A percentile compares a stretch with the other conserved stretches of the same genome.
Conservation (phyloP, 2,329 filamentous ascomycete species). For the Hypoxylon rubiginosum region DNA sequence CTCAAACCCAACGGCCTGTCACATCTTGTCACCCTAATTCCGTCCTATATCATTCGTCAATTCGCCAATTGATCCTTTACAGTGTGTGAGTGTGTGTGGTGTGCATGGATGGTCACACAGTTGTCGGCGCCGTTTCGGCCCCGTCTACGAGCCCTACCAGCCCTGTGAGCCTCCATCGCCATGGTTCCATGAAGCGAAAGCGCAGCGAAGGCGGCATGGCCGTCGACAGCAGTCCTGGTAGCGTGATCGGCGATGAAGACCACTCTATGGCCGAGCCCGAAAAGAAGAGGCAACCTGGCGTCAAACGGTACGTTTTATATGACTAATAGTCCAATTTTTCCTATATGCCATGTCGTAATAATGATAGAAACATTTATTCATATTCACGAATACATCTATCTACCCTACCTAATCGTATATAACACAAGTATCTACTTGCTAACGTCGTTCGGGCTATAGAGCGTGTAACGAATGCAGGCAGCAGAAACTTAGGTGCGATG, state of each 20-base stretch:
- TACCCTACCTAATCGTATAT: conserved; percentile 1
- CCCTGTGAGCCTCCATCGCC: conserved; percentile 65
- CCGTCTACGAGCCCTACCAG: conserved; percentile 68
- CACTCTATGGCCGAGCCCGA: conserved; percentile 68
- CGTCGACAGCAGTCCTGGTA: conserved; percentile 73
- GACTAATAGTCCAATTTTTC: conserved; percentile 7
- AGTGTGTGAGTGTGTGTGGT: conserved; percentile 5
- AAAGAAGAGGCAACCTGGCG: conserved; percentile 75
- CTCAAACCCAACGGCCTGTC: conserved; percentile 34
- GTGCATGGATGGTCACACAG: conserved; percentile 64
- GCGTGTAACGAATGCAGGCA: conserved; percentile 42
- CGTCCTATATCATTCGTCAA: conserved; percentile 43
- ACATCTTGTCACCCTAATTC: conserved; percentile 39
- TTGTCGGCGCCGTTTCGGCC: conserved; percentile 61
- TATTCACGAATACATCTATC: neutral
- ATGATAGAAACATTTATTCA: neutral
- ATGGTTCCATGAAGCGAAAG: conserved; percentile 71
- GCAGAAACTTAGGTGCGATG: conserved; percentile 78
- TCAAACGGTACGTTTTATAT: conserved; percentile 67
- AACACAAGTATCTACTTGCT: conserved; percentile 8
- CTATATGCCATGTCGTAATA: neutral
- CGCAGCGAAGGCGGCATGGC: conserved; percentile 63
- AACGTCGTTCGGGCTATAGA: conserved; percentile 17
- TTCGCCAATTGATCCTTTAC: conserved; percentile 20
- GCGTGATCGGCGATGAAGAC: conserved; percentile 67